phyloP scores from a whole-genome alignment of 768 basidiomycete species.

The Lactarius akahatsu region DNA sequence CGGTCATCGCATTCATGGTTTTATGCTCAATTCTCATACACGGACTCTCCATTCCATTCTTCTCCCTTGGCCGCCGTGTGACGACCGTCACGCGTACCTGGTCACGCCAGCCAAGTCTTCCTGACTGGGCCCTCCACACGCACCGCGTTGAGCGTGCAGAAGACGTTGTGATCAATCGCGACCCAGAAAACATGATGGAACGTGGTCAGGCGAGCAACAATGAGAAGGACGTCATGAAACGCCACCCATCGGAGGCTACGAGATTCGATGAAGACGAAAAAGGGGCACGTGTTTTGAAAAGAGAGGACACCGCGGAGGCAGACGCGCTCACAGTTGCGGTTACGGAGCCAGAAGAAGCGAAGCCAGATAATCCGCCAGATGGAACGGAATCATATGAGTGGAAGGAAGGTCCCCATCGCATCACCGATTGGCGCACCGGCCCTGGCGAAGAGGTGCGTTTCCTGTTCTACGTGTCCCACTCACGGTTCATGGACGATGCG shows the following conservation, averaged over 20 bases:
- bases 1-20: slow-evolving; percentile 94
- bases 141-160: slow-evolving; percentile 67
- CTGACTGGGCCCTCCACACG: slow-evolving; percentile 85
- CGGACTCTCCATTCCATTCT: slow-evolving; percentile 91
- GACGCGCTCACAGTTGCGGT: slow-evolving; percentile 26
- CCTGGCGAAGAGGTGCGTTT: slow-evolving; percentile 65
- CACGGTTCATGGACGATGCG: background rate
- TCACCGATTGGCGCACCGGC: slow-evolving; percentile 60
- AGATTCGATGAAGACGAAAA: slow-evolving; percentile 28
- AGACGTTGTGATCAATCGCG: slow-evolving; percentile 84
- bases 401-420: slow-evolving; percentile 64
- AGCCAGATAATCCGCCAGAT: slow-evolving; percentile 46
- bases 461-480: background rate
- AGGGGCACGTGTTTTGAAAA: slow-evolving; percentile 31
- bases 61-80: slow-evolving; percentile 90
- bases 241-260: slow-evolving; percentile 22
- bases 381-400: slow-evolving; percentile 54
- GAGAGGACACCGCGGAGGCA: slow-evolving; percentile 17
- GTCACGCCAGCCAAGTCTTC: slow-evolving; percentile 66
- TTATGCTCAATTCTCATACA: slow-evolving; percentile 85
- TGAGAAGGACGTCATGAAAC: slow-evolving; percentile 24
- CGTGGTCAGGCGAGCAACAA: slow-evolving; percentile 39
- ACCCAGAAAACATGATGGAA: slow-evolving; percentile 53
- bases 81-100: slow-evolving; percentile 88
- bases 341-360: slow-evolving; percentile 28